phyloP scores from a whole-genome alignment of 2,329 filamentous ascomycete genomes.

The Phyllosticta citribraziliensis region DNA sequence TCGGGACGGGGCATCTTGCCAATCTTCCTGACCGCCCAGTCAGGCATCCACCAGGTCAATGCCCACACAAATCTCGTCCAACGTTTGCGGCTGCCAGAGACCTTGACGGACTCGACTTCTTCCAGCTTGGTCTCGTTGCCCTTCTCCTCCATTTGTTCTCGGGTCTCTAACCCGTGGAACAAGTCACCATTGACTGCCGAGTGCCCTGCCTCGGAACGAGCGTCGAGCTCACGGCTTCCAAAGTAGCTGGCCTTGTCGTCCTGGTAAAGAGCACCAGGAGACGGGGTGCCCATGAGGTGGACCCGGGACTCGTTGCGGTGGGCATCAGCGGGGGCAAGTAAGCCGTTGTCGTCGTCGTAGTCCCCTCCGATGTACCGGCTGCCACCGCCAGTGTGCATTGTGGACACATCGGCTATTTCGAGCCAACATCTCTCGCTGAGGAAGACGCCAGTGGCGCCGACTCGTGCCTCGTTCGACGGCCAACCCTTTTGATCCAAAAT shows the following conservation, averaged over 20 bases:
- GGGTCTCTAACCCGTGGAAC: slow-evolving; percentile 94
- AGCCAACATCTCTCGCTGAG: slow-evolving; percentile 94
- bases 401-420: slow-evolving; percentile 65
- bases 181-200: slow-evolving; percentile 93
- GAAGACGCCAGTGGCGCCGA: slow-evolving; percentile 90
- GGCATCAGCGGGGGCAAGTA: slow-evolving; percentile 46
- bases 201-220: slow-evolving; percentile 80
- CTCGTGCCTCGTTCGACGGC: slow-evolving; percentile 81
- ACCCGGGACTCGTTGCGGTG: slow-evolving; percentile 45
- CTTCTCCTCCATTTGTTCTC: slow-evolving; percentile 90
- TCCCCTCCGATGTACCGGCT: slow-evolving; percentile 46
- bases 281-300: slow-evolving; percentile 43
- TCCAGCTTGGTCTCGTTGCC: slow-evolving; percentile 83
- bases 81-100: slow-evolving; percentile 72
- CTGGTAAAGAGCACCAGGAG: slow-evolving; percentile 52
- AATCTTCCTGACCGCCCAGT: slow-evolving; percentile 65
- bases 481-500: slow-evolving; percentile 89
- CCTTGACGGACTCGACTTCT: slow-evolving; percentile 76
- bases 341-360: slow-evolving; percentile 43
- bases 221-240: slow-evolving; percentile 65
- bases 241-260: slow-evolving; percentile 83
- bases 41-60: slow-evolving; percentile 80
- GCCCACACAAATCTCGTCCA: slow-evolving; percentile 80
- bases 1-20: slow-evolving; percentile 89
- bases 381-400: slow-evolving; percentile 44